Evolutionary conservation across 2,329 filamentous ascomycete species (phyloP).

Genomic region (Fusarium neocosmosporiellum): DNA sequence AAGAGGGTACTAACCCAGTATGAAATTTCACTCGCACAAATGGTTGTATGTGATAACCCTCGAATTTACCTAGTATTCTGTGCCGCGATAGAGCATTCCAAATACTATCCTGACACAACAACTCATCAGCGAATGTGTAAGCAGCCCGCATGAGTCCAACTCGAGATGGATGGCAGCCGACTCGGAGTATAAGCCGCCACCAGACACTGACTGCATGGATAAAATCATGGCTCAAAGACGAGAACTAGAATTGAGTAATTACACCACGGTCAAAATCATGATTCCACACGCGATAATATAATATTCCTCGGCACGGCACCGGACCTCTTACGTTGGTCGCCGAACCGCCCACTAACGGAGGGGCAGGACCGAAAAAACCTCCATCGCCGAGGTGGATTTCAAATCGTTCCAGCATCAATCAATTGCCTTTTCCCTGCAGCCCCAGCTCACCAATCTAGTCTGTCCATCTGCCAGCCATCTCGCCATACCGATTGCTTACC

Average conservation of each 20-base stretch:
- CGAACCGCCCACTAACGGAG: conserved; percentile 25
- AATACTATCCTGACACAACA: background rate
- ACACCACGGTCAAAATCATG: conserved; percentile 8
- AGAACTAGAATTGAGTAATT: background rate
- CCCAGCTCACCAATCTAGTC: conserved; percentile 17
- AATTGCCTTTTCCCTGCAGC: conserved; percentile 19
- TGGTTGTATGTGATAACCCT: background rate
- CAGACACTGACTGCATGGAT: no score
- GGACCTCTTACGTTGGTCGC: background rate
- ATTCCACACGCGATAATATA: conserved; percentile 14
- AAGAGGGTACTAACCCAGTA: background rate
- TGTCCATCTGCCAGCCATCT: background rate
- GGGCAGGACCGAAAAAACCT: conserved; percentile 29
- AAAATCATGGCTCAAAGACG: background rate
- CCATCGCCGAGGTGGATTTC: conserved; percentile 39
- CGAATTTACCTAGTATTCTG: background rate
- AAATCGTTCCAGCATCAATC: conserved; percentile 29
- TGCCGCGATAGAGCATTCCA: background rate
- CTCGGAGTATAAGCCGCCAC: background rate
- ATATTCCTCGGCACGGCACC: background rate
- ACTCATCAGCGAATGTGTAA: conserved; percentile 10
- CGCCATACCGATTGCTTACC: conserved; percentile 36
- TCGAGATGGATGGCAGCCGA: background rate
- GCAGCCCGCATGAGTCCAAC: background rate
- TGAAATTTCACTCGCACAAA: background rate